Base-by-base conservation (phyloP, 371 early-diverging fungal genomes). In the Astathelohania contejeani region DNA sequence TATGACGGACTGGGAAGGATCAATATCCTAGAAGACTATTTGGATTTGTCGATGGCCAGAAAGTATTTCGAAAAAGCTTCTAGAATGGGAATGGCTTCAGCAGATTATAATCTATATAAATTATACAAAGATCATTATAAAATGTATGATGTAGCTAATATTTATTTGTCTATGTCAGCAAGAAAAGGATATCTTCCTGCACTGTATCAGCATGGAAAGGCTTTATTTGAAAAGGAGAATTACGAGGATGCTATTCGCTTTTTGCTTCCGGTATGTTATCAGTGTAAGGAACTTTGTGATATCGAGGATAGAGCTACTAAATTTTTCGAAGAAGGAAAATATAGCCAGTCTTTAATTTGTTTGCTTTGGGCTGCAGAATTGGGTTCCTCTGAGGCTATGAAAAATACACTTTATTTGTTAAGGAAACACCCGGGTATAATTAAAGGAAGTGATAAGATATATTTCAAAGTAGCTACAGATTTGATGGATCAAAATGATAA, bases 141-240 rank as follows among this genome's bases (percentile, higher is more conserved):
- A 23, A 14, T 55, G 39, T 53, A 60, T 28, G 25, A 42, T 23
- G 14, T 60, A 12, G 64, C 53, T 2, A 43, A 38, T 0, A 18
- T 54, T 12, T 67, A 70, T 49, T 55, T 74, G 18, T 46, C 57
- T 7, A 62, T 56, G 27, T 44, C 70, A 2, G 69, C 69, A 3
- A 58, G 35, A 18, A 43, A 58, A 12, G 69, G 71, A 4, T 72
- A 70, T 56, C 42, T 75, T 23, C 75, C 75, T 19, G 75, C 75
- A 12, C 59, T 72, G 27, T 65, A 59, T 51, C 39, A 7, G 28
- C 66, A 71, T 52, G 72, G 55, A n/a, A 39, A 53, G 38, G 53
- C 58, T 19, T 29, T 56, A 25, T 53, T 39, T 23, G 42, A 54
- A 18, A 53, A 51, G 14, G 42, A 44, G 18, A 44, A 59, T 3